phyloP scores from a whole-genome alignment of 148 eudicot species.

The Oxyria digyna region DNA sequence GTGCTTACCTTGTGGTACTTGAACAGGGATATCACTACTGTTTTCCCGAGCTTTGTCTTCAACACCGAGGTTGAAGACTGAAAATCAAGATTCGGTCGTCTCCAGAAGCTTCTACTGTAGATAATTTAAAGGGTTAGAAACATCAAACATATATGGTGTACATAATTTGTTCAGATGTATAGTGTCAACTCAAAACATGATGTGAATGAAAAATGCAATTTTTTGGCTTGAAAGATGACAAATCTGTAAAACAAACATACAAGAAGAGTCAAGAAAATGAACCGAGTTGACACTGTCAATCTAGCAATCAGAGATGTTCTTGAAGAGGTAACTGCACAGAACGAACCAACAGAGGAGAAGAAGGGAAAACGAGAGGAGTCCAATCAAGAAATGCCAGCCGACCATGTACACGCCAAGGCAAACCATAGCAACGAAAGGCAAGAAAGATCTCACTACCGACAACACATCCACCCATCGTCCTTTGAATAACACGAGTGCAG shows the following conservation, averaged over 20 bases:
- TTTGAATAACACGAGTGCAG: constrained; percentile 41
- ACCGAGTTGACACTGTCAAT: not conserved
- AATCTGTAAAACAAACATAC: too few relatives aligned
- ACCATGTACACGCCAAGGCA: constrained; percentile 64
- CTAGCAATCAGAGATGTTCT: constrained; percentile 34
- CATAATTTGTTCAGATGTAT: not conserved
- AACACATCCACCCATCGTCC: constrained; percentile 59
- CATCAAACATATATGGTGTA: not conserved
- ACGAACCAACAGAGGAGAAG: constrained; percentile 50
- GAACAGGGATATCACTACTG: constrained; percentile 61
- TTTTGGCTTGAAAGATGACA: too few relatives aligned
- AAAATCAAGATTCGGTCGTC: not conserved
- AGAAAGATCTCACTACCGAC: constrained; percentile 51
- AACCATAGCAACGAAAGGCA: constrained; percentile 48
- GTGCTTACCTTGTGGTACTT: not conserved
- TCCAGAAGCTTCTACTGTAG: not conserved
- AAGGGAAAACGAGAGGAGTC: constrained; percentile 32
- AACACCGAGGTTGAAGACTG: constrained; percentile 35
- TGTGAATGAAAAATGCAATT: too few relatives aligned
- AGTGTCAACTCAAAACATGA: too few relatives aligned
- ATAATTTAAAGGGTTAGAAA: not conserved
- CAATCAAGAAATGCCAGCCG: constrained; percentile 79
- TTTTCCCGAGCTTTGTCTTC: constrained; percentile 74
- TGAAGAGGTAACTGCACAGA: constrained; percentile 38
- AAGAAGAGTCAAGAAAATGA: not conserved